Evolutionary conservation across 2,329 filamentous ascomycete genomes (phyloP).

Genomic region (Pyrenophora seminiperda): DNA sequence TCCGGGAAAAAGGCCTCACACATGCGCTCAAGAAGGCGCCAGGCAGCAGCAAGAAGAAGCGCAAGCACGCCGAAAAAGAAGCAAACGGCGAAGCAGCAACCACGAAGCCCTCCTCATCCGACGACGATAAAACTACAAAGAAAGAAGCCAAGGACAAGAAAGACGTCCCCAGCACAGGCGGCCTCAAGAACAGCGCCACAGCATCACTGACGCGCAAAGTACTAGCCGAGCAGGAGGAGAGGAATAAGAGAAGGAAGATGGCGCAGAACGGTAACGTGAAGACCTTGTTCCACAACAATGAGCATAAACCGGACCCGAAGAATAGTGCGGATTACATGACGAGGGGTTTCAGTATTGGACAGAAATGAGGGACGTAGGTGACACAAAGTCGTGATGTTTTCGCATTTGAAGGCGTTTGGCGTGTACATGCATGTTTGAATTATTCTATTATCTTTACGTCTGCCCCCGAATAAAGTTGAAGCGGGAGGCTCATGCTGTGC

Average conservation of each 20-base stretch:
- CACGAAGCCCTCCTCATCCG: constrained; percentile 22
- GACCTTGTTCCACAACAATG: constrained; percentile 53
- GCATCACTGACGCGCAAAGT: constrained; percentile 86
- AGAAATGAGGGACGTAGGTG: constrained; percentile 21
- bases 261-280: constrained; percentile 59
- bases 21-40: constrained; percentile 85
- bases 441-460: no score
- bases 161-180: constrained; percentile 43
- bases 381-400: no score
- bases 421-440: no score
- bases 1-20: constrained; percentile 74
- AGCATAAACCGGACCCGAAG: constrained; percentile 40
- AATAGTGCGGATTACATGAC: constrained; percentile 59
- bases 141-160: constrained; percentile 19
- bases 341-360: constrained; percentile 52
- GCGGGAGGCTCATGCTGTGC: no score
- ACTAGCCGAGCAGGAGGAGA: constrained; percentile 81
- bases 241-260: constrained; percentile 77
- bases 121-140: constrained; percentile 31
- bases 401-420: no score
- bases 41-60: constrained; percentile 70
- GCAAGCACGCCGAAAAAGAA: constrained; percentile 67
- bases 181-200: constrained; percentile 87
- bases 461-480: no score
- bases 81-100: constrained; percentile 34